Evolutionary conservation across 1,284 basidiomycete genomes (phyloP), one percentile per base, ranked within the genome.

Genomic region (Blastosporella zonata): DNA sequence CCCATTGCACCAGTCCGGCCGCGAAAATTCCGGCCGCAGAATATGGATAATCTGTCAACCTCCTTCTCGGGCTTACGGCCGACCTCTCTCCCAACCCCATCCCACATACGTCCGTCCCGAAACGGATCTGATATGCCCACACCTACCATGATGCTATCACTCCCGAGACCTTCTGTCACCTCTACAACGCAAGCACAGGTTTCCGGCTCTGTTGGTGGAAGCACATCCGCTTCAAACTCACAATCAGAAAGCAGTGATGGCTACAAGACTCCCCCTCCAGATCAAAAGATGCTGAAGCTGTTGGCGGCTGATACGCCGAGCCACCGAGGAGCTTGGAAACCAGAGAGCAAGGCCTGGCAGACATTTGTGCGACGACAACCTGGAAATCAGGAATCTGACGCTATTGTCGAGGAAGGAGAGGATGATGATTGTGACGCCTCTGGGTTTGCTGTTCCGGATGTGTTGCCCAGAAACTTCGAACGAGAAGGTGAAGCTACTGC

Each of bases 291-390:
- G 31, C 55, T 79, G 55, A 76, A 74, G 55, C 68, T 87, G 20
- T 77, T 87, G 12, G 84, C 81, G 4, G 85, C 83, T 25, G 72
- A 78, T 63, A 79, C 72, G 18, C 83, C 86, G 0, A 88, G 82
- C 56, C 87, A 89, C 61, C 73, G 84, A 49, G 77, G 73, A 13
- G 79, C 80, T 6, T 88, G 87, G 87, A 79, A 72, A 59, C 74
- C 74, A 55, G 73, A 79, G 58, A 76, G 81, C 55, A 77, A 73
- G 54, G 78, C 81, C 17, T 88, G 84, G 83, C 72, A 79, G 53
- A 62, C 75, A 12, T 84, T 87, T 57, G 72, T 78, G 23, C 72
- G 70, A 53, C 70, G 76, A 43, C 67, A 70, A 35, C 59, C 60
- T 18, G 69, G 67, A 41, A 61, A 62, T n/a, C 62, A 66, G n/a